Evolutionary conservation across 1,139 yeast genomes (phyloP).

Genomic region (Candida sojae): DNA sequence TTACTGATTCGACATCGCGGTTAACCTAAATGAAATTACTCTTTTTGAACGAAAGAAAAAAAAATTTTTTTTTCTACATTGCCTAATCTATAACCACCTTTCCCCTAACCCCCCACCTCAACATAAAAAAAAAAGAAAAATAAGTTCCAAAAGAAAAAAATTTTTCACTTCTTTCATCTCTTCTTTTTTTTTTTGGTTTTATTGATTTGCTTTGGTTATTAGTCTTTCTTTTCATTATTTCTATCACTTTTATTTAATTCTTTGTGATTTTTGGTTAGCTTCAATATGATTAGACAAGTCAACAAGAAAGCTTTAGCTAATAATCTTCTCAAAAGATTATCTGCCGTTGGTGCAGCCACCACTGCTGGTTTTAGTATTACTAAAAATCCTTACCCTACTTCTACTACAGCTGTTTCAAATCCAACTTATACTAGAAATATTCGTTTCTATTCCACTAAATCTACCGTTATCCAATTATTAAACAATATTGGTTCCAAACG

Average conservation of each 20-base stretch:
- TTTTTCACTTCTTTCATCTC: constrained; percentile 4
- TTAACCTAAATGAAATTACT: constrained; percentile 18
- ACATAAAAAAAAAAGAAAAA: constrained; percentile 5
- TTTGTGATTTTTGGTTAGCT: background rate
- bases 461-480: constrained; percentile 90
- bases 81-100: background rate
- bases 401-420: constrained; percentile 2
- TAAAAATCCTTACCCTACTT: background rate
- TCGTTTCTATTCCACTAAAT: constrained; percentile 62
- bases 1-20: constrained; percentile 46
- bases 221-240: background rate
- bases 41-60: constrained; percentile 13
- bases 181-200: constrained; percentile 3
- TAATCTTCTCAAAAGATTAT: constrained; percentile 6
- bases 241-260: background rate
- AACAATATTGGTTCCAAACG: constrained; percentile 96
- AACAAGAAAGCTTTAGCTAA: constrained; percentile 12
- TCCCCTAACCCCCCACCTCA: background rate
- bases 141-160: constrained; percentile 10
- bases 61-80: constrained; percentile 10
- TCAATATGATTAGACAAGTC: constrained; percentile 18
- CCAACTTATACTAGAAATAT: constrained; percentile 1
- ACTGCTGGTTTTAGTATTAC: background rate
- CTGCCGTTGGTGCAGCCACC: constrained; percentile 4
- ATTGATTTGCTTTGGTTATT: background rate